phyloP scores from a whole-genome alignment of 2,329 filamentous ascomycete genomes.

The Clarireedia homoeocarpa region DNA sequence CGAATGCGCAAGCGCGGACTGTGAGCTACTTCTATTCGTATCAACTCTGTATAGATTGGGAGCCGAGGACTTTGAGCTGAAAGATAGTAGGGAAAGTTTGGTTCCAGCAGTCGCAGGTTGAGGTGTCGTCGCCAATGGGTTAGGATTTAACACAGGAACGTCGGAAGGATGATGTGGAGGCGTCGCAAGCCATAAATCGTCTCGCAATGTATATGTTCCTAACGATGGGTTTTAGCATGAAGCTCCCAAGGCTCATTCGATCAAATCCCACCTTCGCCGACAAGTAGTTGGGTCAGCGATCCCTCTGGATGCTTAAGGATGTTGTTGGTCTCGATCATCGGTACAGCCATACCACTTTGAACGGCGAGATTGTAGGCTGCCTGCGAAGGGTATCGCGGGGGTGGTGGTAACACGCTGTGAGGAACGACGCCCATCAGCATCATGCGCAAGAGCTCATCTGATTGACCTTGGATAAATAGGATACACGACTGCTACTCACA shows the following conservation, averaged over 20 bases:
- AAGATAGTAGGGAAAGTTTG: slow-evolving; percentile 64
- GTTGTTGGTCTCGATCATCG: slow-evolving; percentile 92
- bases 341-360: slow-evolving; percentile 57
- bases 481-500: slow-evolving; percentile 4
- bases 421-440: slow-evolving; percentile 17
- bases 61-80: slow-evolving; percentile 30
- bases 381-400: slow-evolving; percentile 73
- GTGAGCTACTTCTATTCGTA: slow-evolving; percentile 40
- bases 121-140: slow-evolving; percentile 79
- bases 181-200: slow-evolving; percentile 86
- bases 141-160: slow-evolving; percentile 76
- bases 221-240: slow-evolving; percentile 9
- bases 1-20: slow-evolving; percentile 33
- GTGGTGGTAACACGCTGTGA: slow-evolving; percentile 65
- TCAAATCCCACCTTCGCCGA: slow-evolving; percentile 67
- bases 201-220: slow-evolving; percentile 86
- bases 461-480: slow-evolving; percentile 3
- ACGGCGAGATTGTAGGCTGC: slow-evolving; percentile 66
- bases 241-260: background rate
- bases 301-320: slow-evolving; percentile 71
- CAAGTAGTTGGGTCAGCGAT: slow-evolving; percentile 81
- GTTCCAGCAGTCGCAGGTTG: slow-evolving; percentile 80
- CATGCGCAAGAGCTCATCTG: slow-evolving; percentile 5
- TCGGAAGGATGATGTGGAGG: slow-evolving; percentile 95
- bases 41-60: slow-evolving; percentile 48